Evolutionary conservation across 129 eudicot genomes (phyloP), one percentile per base, ranked within the genome.

Genomic region (Sambucus nigra): DNA sequence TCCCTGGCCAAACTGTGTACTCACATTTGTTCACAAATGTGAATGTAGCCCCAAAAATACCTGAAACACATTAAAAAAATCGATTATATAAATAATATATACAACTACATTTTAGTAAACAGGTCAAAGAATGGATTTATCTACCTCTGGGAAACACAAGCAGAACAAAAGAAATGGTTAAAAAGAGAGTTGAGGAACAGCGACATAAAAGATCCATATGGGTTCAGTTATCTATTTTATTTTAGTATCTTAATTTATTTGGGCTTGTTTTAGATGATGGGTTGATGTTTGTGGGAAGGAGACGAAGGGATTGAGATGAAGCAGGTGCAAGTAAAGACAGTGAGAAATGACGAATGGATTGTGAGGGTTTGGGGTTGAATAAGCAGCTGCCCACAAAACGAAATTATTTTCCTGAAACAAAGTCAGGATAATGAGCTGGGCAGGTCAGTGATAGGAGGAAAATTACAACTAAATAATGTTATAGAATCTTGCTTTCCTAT

Each of bases 1-100:
- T 66, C 5, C 97, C 97, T 14, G 97, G 97, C 97, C 97, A 89
- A 5, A 89, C 94, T 21, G 88, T 81, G 80, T 81, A 68, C 13
- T 71, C 83, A 47, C 97, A 89, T 79, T 61, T 89, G 97, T 89
- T 89, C 40, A 66, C 81, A 44, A 89, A 89, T 57, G 95, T 79
- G 68, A 89, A 89, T 66, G 93, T 81, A 8, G 92, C 89, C 28
- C 89, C 96, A 9, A 25, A 40, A 22, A 65, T 73, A 67, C 76
- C 96, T 83, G 53, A 25, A 41, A 50, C 8, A 4, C 3, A 29
- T 31, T 4, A 27, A 48, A 40, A 51, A 26, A 18, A 51, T 7
- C 0, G 13, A 52, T 19, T 2, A 40, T 2, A 3, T 29, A 29
- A 29, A 29, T 29, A 29, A 29, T 29, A 8, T 8, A 29, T 4